Percentiles rank a stretch among this genome's conserved stretches.
These are phyloP conservation scores for Bipolaris sorokiniana DNA, from an alignment of 2,329 filamentous ascomycete genomes.

Conservation along the genomic window DNA sequence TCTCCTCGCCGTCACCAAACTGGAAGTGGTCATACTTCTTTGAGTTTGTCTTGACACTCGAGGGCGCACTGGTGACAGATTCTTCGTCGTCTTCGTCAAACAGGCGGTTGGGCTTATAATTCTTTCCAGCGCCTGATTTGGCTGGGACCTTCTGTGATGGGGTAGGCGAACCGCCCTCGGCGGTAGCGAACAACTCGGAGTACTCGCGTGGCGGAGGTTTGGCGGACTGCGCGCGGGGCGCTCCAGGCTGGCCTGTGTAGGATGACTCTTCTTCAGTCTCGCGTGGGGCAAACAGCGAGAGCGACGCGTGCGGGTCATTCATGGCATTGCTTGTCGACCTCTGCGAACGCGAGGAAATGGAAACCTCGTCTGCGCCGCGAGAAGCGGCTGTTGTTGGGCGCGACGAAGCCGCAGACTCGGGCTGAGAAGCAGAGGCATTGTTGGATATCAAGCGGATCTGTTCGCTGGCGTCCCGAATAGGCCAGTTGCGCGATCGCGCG, in stretches of 20 bases:
- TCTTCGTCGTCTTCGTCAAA: constrained; percentile 62
- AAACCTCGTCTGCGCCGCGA: constrained; percentile 40
- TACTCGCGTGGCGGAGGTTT: constrained; percentile 72
- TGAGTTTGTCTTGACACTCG: constrained; percentile 68
- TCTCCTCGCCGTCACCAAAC: constrained; percentile 68
- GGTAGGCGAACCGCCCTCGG: constrained; percentile 51
- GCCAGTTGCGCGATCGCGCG: constrained; percentile 89
- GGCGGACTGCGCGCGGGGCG: constrained; percentile 68
- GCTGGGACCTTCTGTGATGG: constrained; percentile 51
- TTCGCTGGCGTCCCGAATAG: constrained; percentile 84
- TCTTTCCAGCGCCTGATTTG: constrained; percentile 58
- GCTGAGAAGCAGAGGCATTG: constrained; percentile 54
- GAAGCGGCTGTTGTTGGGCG: constrained; percentile 44
- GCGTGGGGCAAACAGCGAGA: constrained; percentile 76
- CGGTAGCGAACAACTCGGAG: constrained; percentile 71
- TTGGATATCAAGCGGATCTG: constrained; percentile 77
- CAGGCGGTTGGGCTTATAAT: constrained; percentile 60
- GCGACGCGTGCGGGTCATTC: constrained; percentile 65
- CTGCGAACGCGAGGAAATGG: constrained; percentile 49
- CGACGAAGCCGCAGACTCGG: constrained; percentile 38
- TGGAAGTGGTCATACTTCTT: constrained; percentile 88
- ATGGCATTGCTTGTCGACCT: constrained; percentile 47
- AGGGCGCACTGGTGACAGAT: constrained; percentile 23
- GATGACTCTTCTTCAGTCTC: constrained; percentile 63
- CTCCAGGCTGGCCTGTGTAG: constrained; percentile 58